Conservation (phyloP, 2,329 filamentous ascomycete genomes). For the Colletotrichum musicola region DNA sequence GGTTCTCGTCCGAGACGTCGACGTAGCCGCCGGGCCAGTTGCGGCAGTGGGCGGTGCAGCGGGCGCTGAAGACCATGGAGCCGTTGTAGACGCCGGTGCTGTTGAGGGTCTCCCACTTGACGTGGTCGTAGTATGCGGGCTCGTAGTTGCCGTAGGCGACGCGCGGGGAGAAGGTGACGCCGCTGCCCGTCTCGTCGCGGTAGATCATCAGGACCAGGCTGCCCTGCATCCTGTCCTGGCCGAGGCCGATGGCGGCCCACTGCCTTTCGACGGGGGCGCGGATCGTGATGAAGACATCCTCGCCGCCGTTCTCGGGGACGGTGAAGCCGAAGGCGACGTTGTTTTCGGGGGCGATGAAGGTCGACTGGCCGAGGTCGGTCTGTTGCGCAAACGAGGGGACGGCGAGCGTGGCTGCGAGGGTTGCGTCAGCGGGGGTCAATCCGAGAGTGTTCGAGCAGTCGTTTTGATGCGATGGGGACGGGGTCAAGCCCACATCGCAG, state of each 20-base stretch:
- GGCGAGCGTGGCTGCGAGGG: conserved; percentile 36
- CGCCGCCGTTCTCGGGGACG: conserved; percentile 59
- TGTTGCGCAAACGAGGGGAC: conserved; percentile 44
- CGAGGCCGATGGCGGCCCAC: conserved; percentile 69
- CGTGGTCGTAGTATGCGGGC: conserved; percentile 59
- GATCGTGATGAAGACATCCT: conserved; percentile 68
- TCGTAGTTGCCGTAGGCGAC: conserved; percentile 64
- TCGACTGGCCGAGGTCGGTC: conserved; percentile 50
- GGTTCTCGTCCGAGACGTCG: conserved; percentile 60
- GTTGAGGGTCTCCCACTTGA: conserved; percentile 58
- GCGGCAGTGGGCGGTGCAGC: conserved; percentile 64
- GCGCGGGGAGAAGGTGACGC: conserved; percentile 69
- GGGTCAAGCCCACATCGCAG: not conserved
- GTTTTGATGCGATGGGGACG: not conserved
- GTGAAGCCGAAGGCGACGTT: conserved; percentile 64
- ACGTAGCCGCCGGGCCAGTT: conserved; percentile 63
- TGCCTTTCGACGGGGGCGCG: conserved; percentile 58
- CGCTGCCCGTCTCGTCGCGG: conserved; percentile 57
- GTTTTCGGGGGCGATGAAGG: conserved; percentile 58
- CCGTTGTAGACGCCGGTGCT: conserved; percentile 62
- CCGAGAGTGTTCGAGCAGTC: too few relatives aligned
- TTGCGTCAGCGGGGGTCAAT: conserved; percentile 12
- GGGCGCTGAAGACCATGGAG: conserved; percentile 62
- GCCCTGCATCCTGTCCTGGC: conserved; percentile 63
- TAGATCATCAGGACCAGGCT: conserved; percentile 69